Percentiles rank a stretch among this genome's conserved stretches.
These are phyloP conservation scores for Phytophthora uliginosa DNA, from an alignment of 352 stramenopile species.

Conservation along the genomic window DNA sequence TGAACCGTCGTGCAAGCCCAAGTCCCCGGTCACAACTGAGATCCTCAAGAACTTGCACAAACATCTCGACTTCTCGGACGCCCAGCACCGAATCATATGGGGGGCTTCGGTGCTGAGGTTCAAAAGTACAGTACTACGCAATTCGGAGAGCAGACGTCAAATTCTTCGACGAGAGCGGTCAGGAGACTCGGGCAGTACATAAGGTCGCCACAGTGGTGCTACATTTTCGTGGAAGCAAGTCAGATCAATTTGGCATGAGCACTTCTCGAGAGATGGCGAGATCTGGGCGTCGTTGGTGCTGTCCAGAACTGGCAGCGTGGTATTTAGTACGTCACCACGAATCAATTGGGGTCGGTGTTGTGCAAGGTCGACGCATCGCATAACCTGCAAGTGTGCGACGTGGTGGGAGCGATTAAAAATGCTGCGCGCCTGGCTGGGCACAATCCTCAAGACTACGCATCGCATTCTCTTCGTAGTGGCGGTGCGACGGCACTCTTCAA, in stretches of 20 bases:
- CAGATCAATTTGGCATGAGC: slow-evolving; percentile 3
- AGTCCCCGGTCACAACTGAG: neutral
- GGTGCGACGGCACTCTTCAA: too few relatives aligned
- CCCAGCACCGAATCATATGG: neutral
- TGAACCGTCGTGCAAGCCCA: neutral
- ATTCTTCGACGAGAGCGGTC: neutral
- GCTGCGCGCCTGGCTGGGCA: too few relatives aligned
- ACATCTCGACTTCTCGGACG: neutral
- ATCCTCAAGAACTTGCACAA: neutral
- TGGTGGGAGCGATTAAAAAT: too few relatives aligned
- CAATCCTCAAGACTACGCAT: too few relatives aligned
- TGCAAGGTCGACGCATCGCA: too few relatives aligned
- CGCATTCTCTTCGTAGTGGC: too few relatives aligned
- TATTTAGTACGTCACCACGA: too few relatives aligned
- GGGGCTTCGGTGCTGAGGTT: slow-evolving; percentile 2
- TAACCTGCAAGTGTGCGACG: too few relatives aligned
- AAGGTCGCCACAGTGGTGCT: neutral
- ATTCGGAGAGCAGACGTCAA: neutral
- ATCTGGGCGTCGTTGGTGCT: neutral
- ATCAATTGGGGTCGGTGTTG: too few relatives aligned
- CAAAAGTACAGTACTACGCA: neutral
- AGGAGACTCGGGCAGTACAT: neutral
- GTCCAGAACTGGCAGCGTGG: neutral
- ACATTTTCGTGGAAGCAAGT: slow-evolving; percentile 7
- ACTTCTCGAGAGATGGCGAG: neutral